Evolutionary conservation across 208 protist genomes (phyloP).

Genomic region (Trichomonas tenax): DNA sequence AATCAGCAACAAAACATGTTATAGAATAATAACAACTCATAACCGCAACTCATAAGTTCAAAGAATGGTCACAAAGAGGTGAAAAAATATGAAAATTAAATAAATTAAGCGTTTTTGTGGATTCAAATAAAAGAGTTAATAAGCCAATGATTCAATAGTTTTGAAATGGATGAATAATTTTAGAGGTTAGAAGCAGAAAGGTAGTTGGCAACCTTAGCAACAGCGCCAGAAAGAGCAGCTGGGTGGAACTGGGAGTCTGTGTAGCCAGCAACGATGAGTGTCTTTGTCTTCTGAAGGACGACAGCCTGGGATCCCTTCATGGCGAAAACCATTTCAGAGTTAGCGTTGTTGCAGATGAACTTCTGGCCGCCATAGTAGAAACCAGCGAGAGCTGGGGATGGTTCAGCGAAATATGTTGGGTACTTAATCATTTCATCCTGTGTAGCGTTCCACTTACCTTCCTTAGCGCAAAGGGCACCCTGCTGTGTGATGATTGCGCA

Average conservation of each 20-base stretch:
- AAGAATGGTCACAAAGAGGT: background rate
- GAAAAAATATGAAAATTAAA: background rate
- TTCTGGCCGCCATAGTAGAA: background rate
- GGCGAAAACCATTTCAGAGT: background rate
- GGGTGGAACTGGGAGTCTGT: background rate
- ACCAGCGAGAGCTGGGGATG: background rate
- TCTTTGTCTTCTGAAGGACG: conserved; percentile 2
- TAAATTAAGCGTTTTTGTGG: background rate
- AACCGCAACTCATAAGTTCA: no score
- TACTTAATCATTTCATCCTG: background rate
- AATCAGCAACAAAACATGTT: no score
- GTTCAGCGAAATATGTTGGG: background rate
- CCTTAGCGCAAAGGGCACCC: background rate
- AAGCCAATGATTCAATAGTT: background rate
- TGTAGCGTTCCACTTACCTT: background rate
- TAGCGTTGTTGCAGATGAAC: background rate
- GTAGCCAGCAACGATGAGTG: background rate
- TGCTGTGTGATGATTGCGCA: background rate
- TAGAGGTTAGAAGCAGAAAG: background rate
- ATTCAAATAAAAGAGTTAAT: background rate
- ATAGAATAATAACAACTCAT: no score
- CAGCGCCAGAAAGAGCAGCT: background rate
- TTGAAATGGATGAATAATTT: background rate
- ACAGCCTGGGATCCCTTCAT: background rate
- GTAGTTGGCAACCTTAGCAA: background rate